These are phyloP conservation scores for Penicillium sp. DNA, from an alignment of 2,329 filamentous ascomycete genomes.

Conservation along the genomic window DNA sequence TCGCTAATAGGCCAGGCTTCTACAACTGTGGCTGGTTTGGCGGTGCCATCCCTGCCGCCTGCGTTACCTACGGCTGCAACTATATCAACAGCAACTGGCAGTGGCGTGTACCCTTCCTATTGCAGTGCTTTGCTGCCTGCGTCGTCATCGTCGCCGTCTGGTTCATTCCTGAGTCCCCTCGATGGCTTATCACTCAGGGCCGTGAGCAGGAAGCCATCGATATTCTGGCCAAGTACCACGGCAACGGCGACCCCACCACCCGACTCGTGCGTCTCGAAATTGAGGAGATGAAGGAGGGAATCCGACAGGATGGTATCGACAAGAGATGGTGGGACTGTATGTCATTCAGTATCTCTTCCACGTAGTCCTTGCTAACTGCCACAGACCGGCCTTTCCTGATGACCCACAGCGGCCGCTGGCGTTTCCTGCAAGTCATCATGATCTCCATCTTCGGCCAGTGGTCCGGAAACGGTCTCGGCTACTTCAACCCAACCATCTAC, in stretches of 20 bases:
- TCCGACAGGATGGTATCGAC: constrained; percentile 53
- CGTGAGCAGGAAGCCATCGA: constrained; percentile 28
- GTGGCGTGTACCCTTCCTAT: constrained; percentile 70
- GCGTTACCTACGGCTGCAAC: constrained; percentile 55
- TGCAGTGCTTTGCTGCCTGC: constrained; percentile 67
- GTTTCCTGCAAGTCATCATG: constrained; percentile 56
- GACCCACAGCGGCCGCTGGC: constrained; percentile 54
- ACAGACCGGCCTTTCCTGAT: constrained; percentile 51
- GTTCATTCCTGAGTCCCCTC: constrained; percentile 53
- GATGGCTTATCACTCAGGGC: constrained; percentile 31
- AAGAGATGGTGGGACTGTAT: constrained; percentile 55
- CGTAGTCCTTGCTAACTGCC: background rate
- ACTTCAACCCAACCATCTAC: constrained; percentile 58
- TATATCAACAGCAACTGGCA: constrained; percentile 53
- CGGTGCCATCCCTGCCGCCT: constrained; percentile 56
- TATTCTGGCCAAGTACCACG: constrained; percentile 33
- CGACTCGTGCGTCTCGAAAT: constrained; percentile 33
- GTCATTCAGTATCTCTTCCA: constrained; percentile 17
- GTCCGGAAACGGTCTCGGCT: constrained; percentile 57
- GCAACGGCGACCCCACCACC: constrained; percentile 32
- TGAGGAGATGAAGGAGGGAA: constrained; percentile 42
- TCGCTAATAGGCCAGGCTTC: constrained; percentile 37
- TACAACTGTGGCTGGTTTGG: constrained; percentile 62
- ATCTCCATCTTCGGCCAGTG: constrained; percentile 59
- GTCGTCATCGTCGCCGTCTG: constrained; percentile 60